phyloP scores from a whole-genome alignment of 2,329 filamentous ascomycete species.

The Nemania sp. region DNA sequence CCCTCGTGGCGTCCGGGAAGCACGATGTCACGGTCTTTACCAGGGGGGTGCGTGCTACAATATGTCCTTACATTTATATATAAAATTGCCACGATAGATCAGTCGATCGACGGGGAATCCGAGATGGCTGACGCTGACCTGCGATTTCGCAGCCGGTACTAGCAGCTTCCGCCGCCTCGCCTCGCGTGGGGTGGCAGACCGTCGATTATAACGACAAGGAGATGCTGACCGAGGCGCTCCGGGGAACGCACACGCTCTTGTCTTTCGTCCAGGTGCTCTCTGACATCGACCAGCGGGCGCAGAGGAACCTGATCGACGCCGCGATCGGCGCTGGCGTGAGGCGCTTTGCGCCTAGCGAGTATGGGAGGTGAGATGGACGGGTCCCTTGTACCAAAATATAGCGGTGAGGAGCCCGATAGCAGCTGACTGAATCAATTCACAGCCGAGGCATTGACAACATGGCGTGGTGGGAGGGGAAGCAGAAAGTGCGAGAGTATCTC shows the following conservation, averaged over 20 bases:
- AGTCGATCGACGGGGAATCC: background rate
- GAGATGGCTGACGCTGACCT: background rate
- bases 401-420: background rate
- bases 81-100: background rate
- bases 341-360: conserved; percentile 67
- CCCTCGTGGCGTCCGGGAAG: conserved; percentile 51
- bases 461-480: conserved; percentile 57
- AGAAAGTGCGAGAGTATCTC: conserved; percentile 54
- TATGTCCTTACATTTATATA: background rate
- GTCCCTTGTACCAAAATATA: background rate
- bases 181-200: conserved; percentile 45
- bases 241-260: conserved; percentile 56
- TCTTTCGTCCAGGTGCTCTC: conserved; percentile 52
- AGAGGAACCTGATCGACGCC: conserved; percentile 63
- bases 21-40: conserved; percentile 59
- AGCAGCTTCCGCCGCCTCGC: background rate
- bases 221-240: conserved; percentile 45
- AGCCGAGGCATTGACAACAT: conserved; percentile 39
- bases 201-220: conserved; percentile 51
- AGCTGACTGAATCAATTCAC: background rate
- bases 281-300: conserved; percentile 45
- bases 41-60: conserved; percentile 45
- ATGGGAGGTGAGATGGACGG: conserved; percentile 40
- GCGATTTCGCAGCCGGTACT: conserved; percentile 35
- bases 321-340: conserved; percentile 62